Evolutionary conservation across 345 rosid species (phyloP).

Genomic region (Citrus sp.): DNA sequence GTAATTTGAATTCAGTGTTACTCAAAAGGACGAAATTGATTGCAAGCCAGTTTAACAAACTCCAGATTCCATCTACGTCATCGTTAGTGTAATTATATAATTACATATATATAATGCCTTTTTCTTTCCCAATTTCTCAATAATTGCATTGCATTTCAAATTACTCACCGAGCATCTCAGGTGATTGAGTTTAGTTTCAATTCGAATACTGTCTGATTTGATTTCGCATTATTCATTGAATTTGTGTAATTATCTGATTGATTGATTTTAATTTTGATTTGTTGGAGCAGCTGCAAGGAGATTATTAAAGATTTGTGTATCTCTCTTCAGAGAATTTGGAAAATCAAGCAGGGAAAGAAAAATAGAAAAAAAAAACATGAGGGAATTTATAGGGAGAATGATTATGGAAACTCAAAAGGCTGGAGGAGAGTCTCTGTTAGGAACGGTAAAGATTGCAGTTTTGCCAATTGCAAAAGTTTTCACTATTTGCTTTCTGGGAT

Average conservation of each 20-base stretch:
- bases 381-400: conserved; percentile 17
- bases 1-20: background rate
- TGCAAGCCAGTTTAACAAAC: background rate
- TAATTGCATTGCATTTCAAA: background rate
- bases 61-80: no score
- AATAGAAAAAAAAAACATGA: background rate
- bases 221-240: background rate
- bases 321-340: background rate
- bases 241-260: background rate
- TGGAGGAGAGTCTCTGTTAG: conserved; percentile 53
- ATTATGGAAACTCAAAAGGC: conserved; percentile 32
- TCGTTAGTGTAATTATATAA: no score
- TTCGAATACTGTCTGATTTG: background rate
- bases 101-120: background rate
- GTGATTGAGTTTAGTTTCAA: background rate
- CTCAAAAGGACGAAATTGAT: background rate
- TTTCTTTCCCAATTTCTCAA: background rate
- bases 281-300: background rate
- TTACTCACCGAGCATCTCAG: background rate
- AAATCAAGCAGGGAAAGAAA: background rate
- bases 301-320: background rate
- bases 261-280: background rate
- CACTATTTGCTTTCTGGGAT: conserved; percentile 91
- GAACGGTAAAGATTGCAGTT: conserved; percentile 80
- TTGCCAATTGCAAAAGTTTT: conserved; percentile 96